These are phyloP conservation scores for Camellia japonica DNA, from an alignment of 148 eudicot genomes.

Conservation along the genomic window DNA sequence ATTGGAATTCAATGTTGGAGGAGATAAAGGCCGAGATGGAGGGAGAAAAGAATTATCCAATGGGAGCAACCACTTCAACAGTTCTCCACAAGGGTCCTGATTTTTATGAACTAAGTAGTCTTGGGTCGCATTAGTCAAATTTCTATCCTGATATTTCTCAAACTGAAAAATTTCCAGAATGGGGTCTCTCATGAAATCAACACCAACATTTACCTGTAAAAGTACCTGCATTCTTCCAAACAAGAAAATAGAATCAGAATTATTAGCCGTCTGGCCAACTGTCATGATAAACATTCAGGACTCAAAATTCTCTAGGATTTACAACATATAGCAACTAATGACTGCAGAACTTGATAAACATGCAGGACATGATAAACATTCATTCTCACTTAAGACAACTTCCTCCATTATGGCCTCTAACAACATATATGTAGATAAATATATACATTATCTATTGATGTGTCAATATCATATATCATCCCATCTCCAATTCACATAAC, in stretches of 20 bases:
- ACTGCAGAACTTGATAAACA: no score
- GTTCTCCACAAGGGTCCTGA: conserved; percentile 64
- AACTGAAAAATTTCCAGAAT: conserved; percentile 88
- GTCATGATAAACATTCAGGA: background rate
- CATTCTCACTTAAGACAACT: no score
- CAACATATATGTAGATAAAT: no score
- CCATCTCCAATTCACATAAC: no score
- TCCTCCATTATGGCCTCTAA: no score
- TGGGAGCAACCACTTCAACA: conserved; percentile 94
- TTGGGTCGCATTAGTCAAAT: conserved; percentile 34
- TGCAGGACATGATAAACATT: no score
- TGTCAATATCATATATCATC: no score
- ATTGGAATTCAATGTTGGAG: conserved; percentile 56
- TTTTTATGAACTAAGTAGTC: conserved; percentile 28
- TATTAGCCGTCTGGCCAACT: conserved; percentile 26
- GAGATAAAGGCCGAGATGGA: conserved; percentile 59
- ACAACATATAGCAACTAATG: background rate
- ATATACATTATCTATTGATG: no score
- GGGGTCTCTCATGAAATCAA: conserved; percentile 69
- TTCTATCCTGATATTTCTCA: conserved; percentile 65
- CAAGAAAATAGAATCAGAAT: conserved; percentile 47
- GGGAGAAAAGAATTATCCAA: conserved; percentile 66
- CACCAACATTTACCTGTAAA: conserved; percentile 89
- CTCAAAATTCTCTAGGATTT: background rate
- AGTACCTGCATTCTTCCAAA: conserved; percentile 99